Evolutionary conservation across 805 yeast species (phyloP).

Genomic region (Candida verbasci): DNA sequence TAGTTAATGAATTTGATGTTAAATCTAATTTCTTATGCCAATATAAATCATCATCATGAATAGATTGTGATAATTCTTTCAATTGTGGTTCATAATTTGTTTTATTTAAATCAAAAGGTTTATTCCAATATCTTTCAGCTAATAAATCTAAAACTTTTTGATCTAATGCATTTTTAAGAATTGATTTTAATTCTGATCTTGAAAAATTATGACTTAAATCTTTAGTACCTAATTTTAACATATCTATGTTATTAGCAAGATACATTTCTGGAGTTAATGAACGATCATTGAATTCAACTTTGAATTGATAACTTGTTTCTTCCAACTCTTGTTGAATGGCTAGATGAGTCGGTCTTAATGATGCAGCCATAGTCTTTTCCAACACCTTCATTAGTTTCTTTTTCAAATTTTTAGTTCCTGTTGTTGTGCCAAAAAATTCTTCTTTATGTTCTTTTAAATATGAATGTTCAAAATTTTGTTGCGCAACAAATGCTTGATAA

Average conservation of each 20-base stretch:
- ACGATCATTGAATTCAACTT: constrained; percentile 95
- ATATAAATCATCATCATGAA: constrained; percentile 59
- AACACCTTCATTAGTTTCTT: constrained; percentile 79
- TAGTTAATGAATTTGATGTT: constrained; percentile 74
- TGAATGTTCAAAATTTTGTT: constrained; percentile 51
- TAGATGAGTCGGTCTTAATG: constrained; percentile 80
- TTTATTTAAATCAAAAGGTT: constrained; percentile 34
- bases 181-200: constrained; percentile 71
- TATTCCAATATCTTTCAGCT: constrained; percentile 92
- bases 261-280: constrained; percentile 92
- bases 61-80: constrained; percentile 48
- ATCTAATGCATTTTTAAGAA: constrained; percentile 80
- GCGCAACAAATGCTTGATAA: constrained; percentile 61
- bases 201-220: constrained; percentile 82
- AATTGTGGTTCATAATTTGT: constrained; percentile 42
- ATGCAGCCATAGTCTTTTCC: constrained; percentile 86
- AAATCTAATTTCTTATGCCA: constrained; percentile 89
- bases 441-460: constrained; percentile 64
- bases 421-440: constrained; percentile 58
- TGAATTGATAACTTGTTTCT: constrained; percentile 86
- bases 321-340: constrained; percentile 88
- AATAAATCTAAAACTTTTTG: constrained; percentile 82
- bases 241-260: constrained; percentile 85
- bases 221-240: constrained; percentile 78
- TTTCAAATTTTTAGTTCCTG: constrained; percentile 73